Evolutionary conservation across 2,329 filamentous ascomycete genomes (phyloP).

Genomic region (Blumeria graminis): DNA sequence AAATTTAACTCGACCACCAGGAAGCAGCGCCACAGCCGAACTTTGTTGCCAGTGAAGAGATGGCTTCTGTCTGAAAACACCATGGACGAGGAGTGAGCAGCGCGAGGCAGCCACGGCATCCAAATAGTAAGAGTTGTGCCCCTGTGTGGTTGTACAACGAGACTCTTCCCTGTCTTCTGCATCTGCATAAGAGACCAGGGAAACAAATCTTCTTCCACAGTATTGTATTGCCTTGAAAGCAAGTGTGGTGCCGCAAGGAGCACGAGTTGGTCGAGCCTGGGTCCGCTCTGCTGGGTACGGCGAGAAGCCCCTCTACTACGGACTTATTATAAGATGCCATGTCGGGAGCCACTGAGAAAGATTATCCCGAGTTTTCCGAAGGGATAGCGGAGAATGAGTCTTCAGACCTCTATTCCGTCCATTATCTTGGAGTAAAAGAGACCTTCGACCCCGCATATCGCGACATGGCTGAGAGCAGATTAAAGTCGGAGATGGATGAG

Average conservation of each 20-base stretch:
- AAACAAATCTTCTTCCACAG: background rate
- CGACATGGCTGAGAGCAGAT: conserved; percentile 15
- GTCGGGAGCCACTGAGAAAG: conserved; percentile 15
- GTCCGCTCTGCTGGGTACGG: background rate
- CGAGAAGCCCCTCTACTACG: background rate
- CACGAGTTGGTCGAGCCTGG: background rate
- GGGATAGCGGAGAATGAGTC: conserved; percentile 16
- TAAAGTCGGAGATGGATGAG: conserved; percentile 13
- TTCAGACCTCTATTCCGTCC: conserved; percentile 13
- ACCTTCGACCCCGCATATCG: conserved; percentile 3
- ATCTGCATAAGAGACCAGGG: conserved; percentile 1
- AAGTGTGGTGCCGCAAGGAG: conserved; percentile 1
- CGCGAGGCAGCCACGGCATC: conserved; percentile 1
- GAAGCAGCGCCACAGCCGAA: too few species aligned
- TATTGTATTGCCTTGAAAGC: conserved; percentile 1
- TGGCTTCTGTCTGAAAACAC: background rate
- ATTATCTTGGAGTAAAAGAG: conserved; percentile 13
- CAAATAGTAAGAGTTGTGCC: background rate
- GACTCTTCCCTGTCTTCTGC: background rate
- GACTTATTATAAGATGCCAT: conserved; percentile 14
- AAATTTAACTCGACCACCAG: too few species aligned
- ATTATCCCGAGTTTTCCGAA: conserved; percentile 16
- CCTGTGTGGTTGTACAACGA: background rate
- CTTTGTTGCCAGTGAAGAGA: too few species aligned
- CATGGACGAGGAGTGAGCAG: background rate